Evolutionary conservation across 176 grass and related monocot species (phyloP).

Genomic region (Carex parvula): DNA sequence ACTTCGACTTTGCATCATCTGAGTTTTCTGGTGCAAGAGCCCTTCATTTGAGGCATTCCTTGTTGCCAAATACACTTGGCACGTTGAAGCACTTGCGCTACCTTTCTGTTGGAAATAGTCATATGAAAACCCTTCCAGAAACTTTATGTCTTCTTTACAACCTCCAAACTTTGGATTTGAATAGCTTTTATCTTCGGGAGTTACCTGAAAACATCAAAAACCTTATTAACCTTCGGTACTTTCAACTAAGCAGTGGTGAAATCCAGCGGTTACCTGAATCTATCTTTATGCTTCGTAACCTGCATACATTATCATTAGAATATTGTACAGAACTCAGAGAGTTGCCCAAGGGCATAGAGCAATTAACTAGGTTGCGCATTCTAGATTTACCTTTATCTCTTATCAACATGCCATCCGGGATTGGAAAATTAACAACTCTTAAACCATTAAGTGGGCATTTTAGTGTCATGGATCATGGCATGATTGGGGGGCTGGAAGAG

Average conservation of each 20-base stretch:
- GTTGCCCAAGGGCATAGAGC: background rate
- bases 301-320: background rate
- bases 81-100: constrained; percentile 5
- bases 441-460: background rate
- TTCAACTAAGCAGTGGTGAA: background rate
- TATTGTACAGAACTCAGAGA: background rate
- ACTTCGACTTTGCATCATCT: background rate
- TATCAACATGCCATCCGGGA: background rate
- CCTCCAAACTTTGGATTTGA: constrained; percentile 7
- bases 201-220: background rate
- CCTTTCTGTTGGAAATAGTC: background rate
- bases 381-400: background rate
- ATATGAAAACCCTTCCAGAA: background rate
- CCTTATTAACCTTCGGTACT: constrained; percentile 3
- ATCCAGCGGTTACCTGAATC: constrained; percentile 5
- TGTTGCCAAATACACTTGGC: background rate
- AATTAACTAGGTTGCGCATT: background rate
- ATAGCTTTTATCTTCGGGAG: background rate
- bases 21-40: background rate
- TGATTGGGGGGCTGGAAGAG: background rate
- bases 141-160: background rate
- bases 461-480: background rate
- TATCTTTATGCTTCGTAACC: background rate
- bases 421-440: background rate
- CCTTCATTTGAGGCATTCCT: background rate